phyloP scores from a whole-genome alignment of 2,329 filamentous ascomycete genomes.

The Aspergillus viridinutans region DNA sequence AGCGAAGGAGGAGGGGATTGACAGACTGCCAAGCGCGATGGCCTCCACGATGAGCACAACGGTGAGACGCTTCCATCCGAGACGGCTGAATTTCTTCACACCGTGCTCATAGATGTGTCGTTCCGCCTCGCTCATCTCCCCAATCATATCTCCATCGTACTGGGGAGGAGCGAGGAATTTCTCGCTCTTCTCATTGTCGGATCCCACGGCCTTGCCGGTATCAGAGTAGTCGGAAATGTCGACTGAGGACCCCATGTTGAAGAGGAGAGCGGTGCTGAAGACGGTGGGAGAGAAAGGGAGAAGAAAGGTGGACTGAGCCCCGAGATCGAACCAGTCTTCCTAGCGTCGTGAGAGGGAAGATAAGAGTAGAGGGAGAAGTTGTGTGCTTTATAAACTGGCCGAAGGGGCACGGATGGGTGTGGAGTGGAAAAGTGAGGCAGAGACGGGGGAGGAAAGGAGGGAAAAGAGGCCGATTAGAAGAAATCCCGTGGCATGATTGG shows the following conservation, averaged over 20 bases:
- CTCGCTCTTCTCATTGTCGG: slow-evolving; percentile 5
- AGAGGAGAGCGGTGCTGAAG: slow-evolving; percentile 3
- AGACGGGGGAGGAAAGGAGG: neutral
- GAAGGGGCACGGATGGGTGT: neutral
- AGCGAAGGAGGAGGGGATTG: slow-evolving; percentile 44
- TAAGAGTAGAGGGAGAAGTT: neutral
- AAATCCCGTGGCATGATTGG: neutral
- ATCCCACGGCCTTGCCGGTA: slow-evolving; percentile 7
- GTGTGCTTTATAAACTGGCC: neutral
- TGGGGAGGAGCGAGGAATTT: slow-evolving; percentile 5
- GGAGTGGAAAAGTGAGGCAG: neutral
- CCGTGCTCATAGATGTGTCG: slow-evolving; percentile 18
- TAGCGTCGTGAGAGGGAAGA: neutral
- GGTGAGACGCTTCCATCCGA: slow-evolving; percentile 51
- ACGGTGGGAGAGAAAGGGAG: neutral
- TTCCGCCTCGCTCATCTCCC: slow-evolving; percentile 19
- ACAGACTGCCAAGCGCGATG: slow-evolving; percentile 46
- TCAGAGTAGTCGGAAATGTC: slow-evolving; percentile 13
- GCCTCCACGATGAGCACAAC: slow-evolving; percentile 50
- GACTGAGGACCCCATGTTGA: neutral
- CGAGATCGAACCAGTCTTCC: neutral
- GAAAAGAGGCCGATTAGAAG: neutral
- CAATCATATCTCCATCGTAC: slow-evolving; percentile 17
- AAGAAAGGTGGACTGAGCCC: neutral
- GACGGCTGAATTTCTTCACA: slow-evolving; percentile 20